Evolutionary conservation across 2,329 filamentous ascomycete genomes (phyloP).

Genomic region (Colletotrichum cereale): DNA sequence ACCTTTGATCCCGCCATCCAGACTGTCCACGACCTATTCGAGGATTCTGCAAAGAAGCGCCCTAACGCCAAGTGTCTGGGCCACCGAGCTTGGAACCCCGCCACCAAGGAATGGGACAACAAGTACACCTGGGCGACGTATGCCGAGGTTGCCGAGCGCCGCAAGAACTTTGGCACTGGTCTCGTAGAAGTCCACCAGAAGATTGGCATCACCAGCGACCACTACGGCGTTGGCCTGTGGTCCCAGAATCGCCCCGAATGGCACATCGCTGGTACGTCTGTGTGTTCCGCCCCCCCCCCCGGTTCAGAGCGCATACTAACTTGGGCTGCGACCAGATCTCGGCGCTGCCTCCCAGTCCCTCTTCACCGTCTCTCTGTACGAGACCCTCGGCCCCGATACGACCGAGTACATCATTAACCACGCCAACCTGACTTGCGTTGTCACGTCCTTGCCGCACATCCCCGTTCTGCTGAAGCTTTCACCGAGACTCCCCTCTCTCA

Average conservation of each 20-base stretch:
- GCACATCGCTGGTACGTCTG: conserved; percentile 79
- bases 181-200: conserved; percentile 84
- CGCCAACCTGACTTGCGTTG: conserved; percentile 79
- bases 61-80: conserved; percentile 83
- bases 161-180: conserved; percentile 87
- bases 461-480: conserved; percentile 84
- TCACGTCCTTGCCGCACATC: conserved; percentile 84
- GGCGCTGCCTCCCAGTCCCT: conserved; percentile 88
- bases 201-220: conserved; percentile 70
- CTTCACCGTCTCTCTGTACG: conserved; percentile 93
- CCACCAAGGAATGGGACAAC: conserved; percentile 78
- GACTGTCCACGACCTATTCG: conserved; percentile 86
- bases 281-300: background rate
- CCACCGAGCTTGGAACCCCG: conserved; percentile 81
- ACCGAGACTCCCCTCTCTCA: conserved; percentile 81
- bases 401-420: conserved; percentile 98
- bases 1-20: conserved; percentile 77
- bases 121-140: conserved; percentile 89
- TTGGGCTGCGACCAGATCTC: conserved; percentile 71
- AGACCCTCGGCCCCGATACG: conserved; percentile 90
- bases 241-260: conserved; percentile 88
- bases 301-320: background rate
- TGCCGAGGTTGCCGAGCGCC: conserved; percentile 79
- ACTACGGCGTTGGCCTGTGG: conserved; percentile 86
- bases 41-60: conserved; percentile 71